Base-by-base conservation (phyloP, 257 asterid genomes). In the Lithospermum erythrorhizon region DNA sequence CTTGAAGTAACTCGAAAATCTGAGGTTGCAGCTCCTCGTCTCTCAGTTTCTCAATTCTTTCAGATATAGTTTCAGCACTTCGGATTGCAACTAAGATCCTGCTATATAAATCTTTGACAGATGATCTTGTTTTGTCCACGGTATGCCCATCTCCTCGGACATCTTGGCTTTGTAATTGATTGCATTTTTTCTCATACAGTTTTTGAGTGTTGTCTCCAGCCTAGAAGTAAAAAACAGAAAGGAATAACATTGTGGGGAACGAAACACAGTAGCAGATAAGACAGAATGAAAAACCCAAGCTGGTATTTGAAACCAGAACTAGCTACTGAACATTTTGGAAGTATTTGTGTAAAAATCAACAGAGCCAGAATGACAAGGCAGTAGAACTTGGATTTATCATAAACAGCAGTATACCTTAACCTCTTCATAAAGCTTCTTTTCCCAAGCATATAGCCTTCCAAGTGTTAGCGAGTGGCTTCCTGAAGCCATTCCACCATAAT, bases 1-100 rank as follows among this genome's bases (percentile, higher is more conserved):
- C 98, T 70, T 75, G 90, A 60, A 87, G 89, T 47, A 91, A 77
- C 70, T 91, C 96, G 62, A 70, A 68, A 49, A 91, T 75, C 66
- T 91, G 98, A n/a, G 95, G 98, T 74, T 87, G 90, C 57, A 91
- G 72, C 58, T 91, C 98, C 58, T 91, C 90, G 55, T 83, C 96
- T 62, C 89, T 81, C 72, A 85, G 84, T 47, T 83, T 82, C 62
- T 90, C 96, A 41, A 90, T 90, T 45, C 78, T 77, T 78, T 79
- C 80, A 6, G 95, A 87, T 63, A 90, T 85, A n/a, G 94, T 83
- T 69, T 90, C 96, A 19, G 95, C 94, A 60, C 91, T 82, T 53
- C 91, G 90, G 70, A 90, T 82, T 4, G 96, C 86, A 22, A 90
- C 96, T 20, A 83, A 79, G 77, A 85, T 90, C 75, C 95, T 79